These are phyloP conservation scores for Penium margaritaceum DNA, from an alignment of 139 green algal species.

Conservation along the genomic window DNA sequence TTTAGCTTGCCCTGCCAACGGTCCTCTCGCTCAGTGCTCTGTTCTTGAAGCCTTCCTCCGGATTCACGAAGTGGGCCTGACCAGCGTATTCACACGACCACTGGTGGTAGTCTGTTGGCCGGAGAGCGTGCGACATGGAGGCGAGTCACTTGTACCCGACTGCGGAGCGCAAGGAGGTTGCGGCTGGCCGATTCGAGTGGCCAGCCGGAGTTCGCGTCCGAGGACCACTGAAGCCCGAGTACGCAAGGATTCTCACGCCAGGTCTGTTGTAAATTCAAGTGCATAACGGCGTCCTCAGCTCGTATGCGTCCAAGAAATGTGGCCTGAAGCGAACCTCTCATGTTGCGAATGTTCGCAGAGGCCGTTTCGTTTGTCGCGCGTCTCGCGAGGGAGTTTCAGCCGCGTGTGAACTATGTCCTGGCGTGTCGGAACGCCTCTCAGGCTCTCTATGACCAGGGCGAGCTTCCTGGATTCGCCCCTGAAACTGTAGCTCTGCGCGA, in stretches of 20 bases:
- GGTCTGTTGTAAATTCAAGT: conserved; percentile 19
- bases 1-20: no score
- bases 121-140: no score
- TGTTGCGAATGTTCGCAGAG: conserved; percentile 7
- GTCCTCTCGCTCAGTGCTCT: no score
- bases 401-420: conserved; percentile 61
- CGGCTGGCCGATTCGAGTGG: conserved; percentile 8
- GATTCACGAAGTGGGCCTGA: no score
- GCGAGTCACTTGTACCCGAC: no score
- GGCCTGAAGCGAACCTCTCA: not conserved
- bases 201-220: conserved; percentile 52
- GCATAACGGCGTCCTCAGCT: not conserved
- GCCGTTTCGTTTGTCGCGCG: conserved; percentile 60
- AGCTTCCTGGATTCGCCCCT: conserved; percentile 62
- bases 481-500: conserved; percentile 58
- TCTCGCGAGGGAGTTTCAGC: conserved; percentile 62
- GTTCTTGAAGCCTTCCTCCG: no score
- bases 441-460: conserved; percentile 51
- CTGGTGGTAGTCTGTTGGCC: no score
- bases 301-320: not conserved
- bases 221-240: conserved; percentile 43
- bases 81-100: no score
- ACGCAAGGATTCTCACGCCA: conserved; percentile 56
- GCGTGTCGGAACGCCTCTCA: conserved; percentile 53
- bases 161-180: no score